phyloP scores from a whole-genome alignment of 2,329 filamentous ascomycete species.

The Colletotrichum scovillei region DNA sequence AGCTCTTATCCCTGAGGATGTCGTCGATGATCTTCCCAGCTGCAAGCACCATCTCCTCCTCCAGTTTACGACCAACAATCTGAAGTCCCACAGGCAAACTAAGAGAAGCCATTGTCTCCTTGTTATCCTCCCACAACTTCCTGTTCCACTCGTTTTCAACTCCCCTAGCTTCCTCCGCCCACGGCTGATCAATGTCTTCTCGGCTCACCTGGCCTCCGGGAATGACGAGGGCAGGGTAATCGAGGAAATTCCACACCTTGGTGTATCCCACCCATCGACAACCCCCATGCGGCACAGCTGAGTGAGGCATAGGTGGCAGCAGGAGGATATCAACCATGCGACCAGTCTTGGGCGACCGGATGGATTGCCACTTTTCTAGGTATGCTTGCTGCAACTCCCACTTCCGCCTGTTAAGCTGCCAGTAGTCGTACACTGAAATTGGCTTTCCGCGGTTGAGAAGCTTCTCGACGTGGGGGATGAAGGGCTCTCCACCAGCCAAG shows the following conservation, averaged over 20 bases:
- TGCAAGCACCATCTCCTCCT: constrained; percentile 20
- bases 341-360: constrained; percentile 54
- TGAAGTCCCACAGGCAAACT: constrained; percentile 16
- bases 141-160: constrained; percentile 21
- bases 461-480: constrained; percentile 67
- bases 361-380: constrained; percentile 67
- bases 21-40: constrained; percentile 24
- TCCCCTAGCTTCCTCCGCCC: constrained; percentile 9
- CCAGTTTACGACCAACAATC: constrained; percentile 19
- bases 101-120: neutral
- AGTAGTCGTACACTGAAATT: constrained; percentile 74
- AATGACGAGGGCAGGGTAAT: constrained; percentile 49
- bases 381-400: constrained; percentile 51
- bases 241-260: constrained; percentile 50
- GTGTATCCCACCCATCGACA: constrained; percentile 61
- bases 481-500: constrained; percentile 66
- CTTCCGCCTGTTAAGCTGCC: constrained; percentile 73
- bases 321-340: constrained; percentile 65
- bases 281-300: constrained; percentile 57
- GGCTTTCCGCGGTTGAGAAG: constrained; percentile 63
- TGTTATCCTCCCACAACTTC: constrained; percentile 4
- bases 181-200: constrained; percentile 49
- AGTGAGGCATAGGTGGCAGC: constrained; percentile 70
- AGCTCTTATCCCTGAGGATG: neutral
- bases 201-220: constrained; percentile 49